Evolutionary conservation across 75 land plant genomes (phyloP).

Genomic region (Cryptomeria japonica): DNA sequence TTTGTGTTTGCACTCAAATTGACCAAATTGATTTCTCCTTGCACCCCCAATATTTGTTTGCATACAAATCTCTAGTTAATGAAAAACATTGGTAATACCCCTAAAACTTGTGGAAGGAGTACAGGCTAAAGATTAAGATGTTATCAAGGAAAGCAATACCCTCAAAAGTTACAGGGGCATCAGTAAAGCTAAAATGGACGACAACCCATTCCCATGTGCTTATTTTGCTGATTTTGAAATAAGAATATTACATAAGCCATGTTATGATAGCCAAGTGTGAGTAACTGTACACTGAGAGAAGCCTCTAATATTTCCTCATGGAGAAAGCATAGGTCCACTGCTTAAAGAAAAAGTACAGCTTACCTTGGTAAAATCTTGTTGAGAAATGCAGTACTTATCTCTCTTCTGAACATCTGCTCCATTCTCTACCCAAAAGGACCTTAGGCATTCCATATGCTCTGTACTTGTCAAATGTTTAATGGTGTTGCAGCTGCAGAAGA

Average conservation of each 20-base stretch:
- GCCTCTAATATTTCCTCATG: not conserved
- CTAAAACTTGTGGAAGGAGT: too few species aligned
- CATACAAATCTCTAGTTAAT: too few species aligned
- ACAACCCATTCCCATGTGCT: not conserved
- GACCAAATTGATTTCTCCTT: too few species aligned
- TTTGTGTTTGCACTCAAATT: too few species aligned
- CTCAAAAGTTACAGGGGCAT: not conserved
- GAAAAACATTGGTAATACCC: too few species aligned
- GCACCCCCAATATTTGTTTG: too few species aligned
- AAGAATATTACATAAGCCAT: not conserved
- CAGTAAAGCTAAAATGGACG: not conserved
- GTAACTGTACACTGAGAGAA: not conserved
- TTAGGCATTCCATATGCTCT: slow-evolving; percentile 60
- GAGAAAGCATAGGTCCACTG: not conserved
- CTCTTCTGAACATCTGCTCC: slow-evolving; percentile 62
- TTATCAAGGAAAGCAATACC: not conserved
- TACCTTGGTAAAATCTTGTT: slow-evolving; percentile 69
- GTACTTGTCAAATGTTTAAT: slow-evolving; percentile 77
- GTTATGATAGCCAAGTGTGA: not conserved
- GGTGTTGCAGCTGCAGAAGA: slow-evolving; percentile 52
- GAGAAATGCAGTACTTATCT: slow-evolving; percentile 54
- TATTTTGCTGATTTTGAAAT: not conserved
- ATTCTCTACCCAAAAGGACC: slow-evolving; percentile 67
- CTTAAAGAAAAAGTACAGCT: not conserved
- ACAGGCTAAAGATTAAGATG: not conserved